phyloP scores from a whole-genome alignment of 1,284 basidiomycete species.

The Cryptococcus jaspeensis region DNA sequence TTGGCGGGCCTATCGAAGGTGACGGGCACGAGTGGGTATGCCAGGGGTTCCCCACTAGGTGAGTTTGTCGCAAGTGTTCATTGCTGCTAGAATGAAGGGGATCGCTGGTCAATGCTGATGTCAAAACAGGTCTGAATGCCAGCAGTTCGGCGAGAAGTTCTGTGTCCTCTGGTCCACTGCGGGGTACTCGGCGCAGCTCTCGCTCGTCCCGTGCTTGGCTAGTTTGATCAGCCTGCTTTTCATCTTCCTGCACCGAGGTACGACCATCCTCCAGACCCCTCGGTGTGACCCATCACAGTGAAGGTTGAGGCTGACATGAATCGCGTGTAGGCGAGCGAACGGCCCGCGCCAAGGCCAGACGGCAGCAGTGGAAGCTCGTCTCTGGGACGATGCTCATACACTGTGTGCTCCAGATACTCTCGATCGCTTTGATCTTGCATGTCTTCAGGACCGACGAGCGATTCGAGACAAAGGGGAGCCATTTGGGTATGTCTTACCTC shows the following conservation, averaged over 20 bases:
- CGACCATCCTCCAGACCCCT: constrained; percentile 3
- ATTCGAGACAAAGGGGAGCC: constrained; percentile 39
- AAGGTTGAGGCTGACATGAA: background rate
- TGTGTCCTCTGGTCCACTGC: constrained; percentile 47
- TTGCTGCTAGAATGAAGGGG: background rate
- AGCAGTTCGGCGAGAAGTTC: constrained; percentile 47
- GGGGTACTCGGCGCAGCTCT: constrained; percentile 48
- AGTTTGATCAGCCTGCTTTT: constrained; percentile 46
- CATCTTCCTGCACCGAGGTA: constrained; percentile 49
- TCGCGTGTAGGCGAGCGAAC: constrained; percentile 33
- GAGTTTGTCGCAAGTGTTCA: constrained; percentile 9
- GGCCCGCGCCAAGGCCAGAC: constrained; percentile 45
- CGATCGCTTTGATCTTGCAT: constrained; percentile 45
- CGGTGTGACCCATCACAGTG: background rate
- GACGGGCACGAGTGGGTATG: constrained; percentile 40
- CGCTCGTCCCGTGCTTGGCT: constrained; percentile 48
- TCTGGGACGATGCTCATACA: constrained; percentile 49
- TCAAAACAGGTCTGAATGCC: constrained; percentile 44
- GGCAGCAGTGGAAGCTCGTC: constrained; percentile 51
- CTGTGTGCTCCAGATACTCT: constrained; percentile 41
- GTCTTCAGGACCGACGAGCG: constrained; percentile 45
- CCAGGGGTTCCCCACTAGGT: constrained; percentile 46
- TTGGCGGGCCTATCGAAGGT: constrained; percentile 19
- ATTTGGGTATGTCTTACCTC: constrained; percentile 32
- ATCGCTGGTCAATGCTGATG: background rate